A percentile compares a stretch with the other conserved stretches of the same genome.
phyloP scores from a whole-genome alignment of 805 yeast species.

The Pichia membranifaciens region DNA sequence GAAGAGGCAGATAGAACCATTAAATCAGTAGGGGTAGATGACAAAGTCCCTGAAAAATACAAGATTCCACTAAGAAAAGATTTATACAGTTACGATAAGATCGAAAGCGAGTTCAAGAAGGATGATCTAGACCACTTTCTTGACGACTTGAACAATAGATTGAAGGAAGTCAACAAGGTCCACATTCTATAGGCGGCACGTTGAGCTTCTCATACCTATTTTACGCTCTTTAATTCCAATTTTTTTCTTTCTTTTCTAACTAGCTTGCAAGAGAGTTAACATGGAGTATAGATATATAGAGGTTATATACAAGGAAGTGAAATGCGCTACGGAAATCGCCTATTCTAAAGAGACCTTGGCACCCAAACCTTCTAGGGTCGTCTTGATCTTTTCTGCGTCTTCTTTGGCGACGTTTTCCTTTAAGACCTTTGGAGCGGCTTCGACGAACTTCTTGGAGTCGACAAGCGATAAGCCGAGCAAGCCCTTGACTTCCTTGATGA shows the following conservation, averaged over 20 bases:
- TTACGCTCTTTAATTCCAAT: not conserved
- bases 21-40: not conserved
- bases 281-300: not conserved
- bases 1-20: not conserved
- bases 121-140: not conserved
- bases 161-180: not conserved
- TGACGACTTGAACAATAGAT: not conserved
- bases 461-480: slow-evolving; percentile 88
- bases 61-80: not conserved
- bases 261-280: not conserved
- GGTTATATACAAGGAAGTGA: slow-evolving; percentile 3
- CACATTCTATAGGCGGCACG: not conserved
- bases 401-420: slow-evolving; percentile 95
- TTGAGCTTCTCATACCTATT: not conserved
- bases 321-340: slow-evolving; percentile 11
- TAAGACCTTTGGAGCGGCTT: slow-evolving; percentile 91
- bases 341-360: slow-evolving; percentile 89
- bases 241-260: not conserved
- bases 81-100: slow-evolving; percentile 3
- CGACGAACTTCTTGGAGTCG: slow-evolving; percentile 96
- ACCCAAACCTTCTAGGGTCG: slow-evolving; percentile 88
- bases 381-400: slow-evolving; percentile 95
- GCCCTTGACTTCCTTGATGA: slow-evolving; percentile 93
- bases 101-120: too few relatives aligned
- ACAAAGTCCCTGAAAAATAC: not conserved